Evolutionary conservation across 2,329 filamentous ascomycete species (phyloP), one percentile per base, ranked within the genome.

Genomic region (Fusarium begoniae): DNA sequence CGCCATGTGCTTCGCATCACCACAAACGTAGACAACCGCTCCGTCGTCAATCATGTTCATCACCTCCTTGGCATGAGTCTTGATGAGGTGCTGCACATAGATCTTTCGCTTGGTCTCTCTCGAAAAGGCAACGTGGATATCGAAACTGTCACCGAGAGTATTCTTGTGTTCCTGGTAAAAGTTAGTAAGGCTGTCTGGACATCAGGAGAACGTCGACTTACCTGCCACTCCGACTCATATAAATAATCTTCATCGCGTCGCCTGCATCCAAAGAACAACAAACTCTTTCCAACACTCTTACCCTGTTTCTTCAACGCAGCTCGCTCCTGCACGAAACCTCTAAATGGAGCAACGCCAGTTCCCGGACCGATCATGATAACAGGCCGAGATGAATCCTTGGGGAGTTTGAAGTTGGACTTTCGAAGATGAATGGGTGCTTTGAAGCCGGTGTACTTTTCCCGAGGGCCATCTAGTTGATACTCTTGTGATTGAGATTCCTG

Each of bases 321-420:
- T 22, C 53, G 22, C 4, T 70, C 63, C 2, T 63, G 57, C 6
- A 70, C 37, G n/a, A 70, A 70, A 6, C 41, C 67, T 20, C 63
- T 54, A 22, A 67, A 70, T 1, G 67, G 67, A 5, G 67, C 67
- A 9, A 70, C 63, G 6, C 67, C 58, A 8, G 67, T 70, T 30
- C 68, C 64, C 0, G 68, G 64, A 4, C 68, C 68, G 5, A 70
- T 48, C 64, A 70, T 68, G 14, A 70, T 57, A 2, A 70, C n/a
- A 8, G 59, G 64, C 1, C 30, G 45, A 2, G 45, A 37, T 2
- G 53, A 6, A 22, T 70, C 51, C 8, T 15, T 38, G 10, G 67
- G 64, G 1, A 70, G 43, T 5, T 54, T 63, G 2, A 70, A 70
- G 40, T 68, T 54, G 2, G 68, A 70, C 14, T 70, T 56, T 22